Percentiles rank a stretch among this genome's conserved stretches.
These are phyloP conservation scores for Ganoderma resinaceum DNA, from an alignment of 1,284 basidiomycete species.

Conservation along the genomic window DNA sequence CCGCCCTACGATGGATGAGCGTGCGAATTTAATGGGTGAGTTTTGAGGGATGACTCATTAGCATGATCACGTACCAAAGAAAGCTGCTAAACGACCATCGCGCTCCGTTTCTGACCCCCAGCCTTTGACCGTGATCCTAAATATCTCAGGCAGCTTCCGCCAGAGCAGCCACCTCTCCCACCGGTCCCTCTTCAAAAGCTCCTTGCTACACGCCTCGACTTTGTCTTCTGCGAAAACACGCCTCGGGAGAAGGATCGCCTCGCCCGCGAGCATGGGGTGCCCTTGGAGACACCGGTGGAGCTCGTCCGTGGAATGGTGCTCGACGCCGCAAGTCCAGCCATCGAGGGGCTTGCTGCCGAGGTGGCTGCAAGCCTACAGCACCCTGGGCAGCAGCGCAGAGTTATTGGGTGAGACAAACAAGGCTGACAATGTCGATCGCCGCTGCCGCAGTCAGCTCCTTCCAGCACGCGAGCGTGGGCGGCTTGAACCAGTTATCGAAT, in stretches of 20 bases:
- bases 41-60: no score
- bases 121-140: not conserved
- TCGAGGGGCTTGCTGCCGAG: slow-evolving; percentile 3
- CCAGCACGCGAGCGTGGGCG: not conserved
- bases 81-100: not conserved
- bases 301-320: slow-evolving; percentile 1
- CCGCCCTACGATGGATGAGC: no score
- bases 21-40: no score
- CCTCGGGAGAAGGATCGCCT: not conserved
- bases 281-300: slow-evolving; percentile 9
- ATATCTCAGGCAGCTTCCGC: not conserved
- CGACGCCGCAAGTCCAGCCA: slow-evolving; percentile 9
- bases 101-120: not conserved
- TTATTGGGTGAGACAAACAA: slow-evolving; percentile 12
- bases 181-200: not conserved
- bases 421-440: slow-evolving; percentile 5
- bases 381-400: slow-evolving; percentile 4
- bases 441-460: no score
- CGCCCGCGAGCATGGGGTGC: not conserved
- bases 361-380: slow-evolving; percentile 9
- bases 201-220: not conserved
- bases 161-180: not conserved
- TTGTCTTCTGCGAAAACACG: not conserved
- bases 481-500: no score
- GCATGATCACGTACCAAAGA: not conserved